These are phyloP conservation scores for Acanthamoeba healyi DNA, from an alignment of 208 protist genomes.

Conservation along the genomic window DNA sequence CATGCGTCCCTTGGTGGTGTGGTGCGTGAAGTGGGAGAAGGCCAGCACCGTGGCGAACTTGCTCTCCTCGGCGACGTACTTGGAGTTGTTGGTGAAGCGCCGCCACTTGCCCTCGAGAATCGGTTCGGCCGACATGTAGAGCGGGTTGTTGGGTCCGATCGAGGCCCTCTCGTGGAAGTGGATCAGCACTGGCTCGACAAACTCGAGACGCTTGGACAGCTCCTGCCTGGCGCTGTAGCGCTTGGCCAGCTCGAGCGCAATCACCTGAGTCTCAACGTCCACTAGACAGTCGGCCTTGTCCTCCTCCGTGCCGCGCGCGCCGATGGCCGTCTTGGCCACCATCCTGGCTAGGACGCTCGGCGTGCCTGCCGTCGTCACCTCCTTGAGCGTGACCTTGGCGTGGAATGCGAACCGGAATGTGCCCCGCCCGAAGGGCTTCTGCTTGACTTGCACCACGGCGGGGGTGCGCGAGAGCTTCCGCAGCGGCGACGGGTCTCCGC, in stretches of 20 bases:
- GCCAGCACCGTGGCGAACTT: background rate
- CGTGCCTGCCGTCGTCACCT: background rate
- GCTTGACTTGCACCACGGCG: background rate
- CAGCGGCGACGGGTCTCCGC: no score
- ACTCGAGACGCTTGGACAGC: background rate
- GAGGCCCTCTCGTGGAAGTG: background rate
- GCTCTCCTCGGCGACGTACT: background rate
- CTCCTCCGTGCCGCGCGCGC: background rate
- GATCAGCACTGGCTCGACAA: background rate
- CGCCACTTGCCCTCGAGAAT: background rate
- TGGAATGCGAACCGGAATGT: background rate
- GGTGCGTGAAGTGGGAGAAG: constrained; percentile 4
- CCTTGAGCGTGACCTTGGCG: background rate
- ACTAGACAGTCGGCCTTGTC: background rate
- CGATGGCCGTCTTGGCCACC: background rate
- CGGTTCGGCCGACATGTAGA: background rate
- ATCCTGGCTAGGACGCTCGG: background rate
- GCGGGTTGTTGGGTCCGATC: background rate
- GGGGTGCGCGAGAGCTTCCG: background rate
- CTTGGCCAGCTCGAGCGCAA: background rate
- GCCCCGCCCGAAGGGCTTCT: background rate
- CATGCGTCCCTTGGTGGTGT: background rate
- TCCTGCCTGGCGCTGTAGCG: background rate
- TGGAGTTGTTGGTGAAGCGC: constrained; percentile 11
- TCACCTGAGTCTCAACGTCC: background rate